Percentiles rank a stretch among this genome's conserved stretches.
phyloP scores from a whole-genome alignment of 1,284 basidiomycete species.

The Rhodotorula sp. region DNA sequence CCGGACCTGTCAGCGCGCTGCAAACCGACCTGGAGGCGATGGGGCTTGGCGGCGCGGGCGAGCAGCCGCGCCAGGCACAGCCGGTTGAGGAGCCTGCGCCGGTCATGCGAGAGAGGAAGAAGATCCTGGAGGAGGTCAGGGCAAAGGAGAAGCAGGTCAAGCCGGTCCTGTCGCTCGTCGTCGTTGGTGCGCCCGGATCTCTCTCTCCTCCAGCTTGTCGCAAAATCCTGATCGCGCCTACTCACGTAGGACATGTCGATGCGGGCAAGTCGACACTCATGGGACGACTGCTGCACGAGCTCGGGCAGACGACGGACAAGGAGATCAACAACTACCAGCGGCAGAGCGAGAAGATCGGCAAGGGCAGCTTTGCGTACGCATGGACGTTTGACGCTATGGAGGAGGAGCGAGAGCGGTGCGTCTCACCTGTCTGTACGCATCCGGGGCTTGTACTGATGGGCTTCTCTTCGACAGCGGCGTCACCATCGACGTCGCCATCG shows the following conservation, averaged over 20 bases:
- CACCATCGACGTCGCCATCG: conserved; percentile 94
- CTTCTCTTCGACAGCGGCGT: conserved; percentile 68
- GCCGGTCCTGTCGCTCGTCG: conserved; percentile 79
- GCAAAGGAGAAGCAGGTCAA: conserved; percentile 63
- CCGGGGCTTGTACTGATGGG: too few species aligned
- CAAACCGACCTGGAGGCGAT: conserved; percentile 56
- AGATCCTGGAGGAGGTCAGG: conserved; percentile 77
- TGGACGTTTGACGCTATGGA: conserved; percentile 93
- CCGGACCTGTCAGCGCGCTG: conserved; percentile 52
- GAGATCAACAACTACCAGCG: conserved; percentile 81
- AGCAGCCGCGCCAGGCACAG: conserved; percentile 44
- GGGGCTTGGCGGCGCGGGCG: conserved; percentile 48
- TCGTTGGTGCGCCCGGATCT: conserved; percentile 69
- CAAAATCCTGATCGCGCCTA: background rate
- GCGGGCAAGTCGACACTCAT: conserved; percentile 98
- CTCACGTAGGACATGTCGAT: conserved; percentile 84
- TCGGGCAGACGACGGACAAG: conserved; percentile 84
- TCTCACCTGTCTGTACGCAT: too few species aligned
- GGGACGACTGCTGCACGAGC: conserved; percentile 89
- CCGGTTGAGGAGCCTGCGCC: conserved; percentile 51
- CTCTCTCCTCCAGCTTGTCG: background rate
- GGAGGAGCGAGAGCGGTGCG: conserved; percentile 87
- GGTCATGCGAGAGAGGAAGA: conserved; percentile 62
- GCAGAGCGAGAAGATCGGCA: conserved; percentile 86
- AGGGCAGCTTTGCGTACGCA: conserved; percentile 94